Percentiles rank a stretch among this genome's conserved stretches.
Conservation (phyloP, 495 filamentous ascomycete genomes). For the Schizothecium vesticola region DNA sequence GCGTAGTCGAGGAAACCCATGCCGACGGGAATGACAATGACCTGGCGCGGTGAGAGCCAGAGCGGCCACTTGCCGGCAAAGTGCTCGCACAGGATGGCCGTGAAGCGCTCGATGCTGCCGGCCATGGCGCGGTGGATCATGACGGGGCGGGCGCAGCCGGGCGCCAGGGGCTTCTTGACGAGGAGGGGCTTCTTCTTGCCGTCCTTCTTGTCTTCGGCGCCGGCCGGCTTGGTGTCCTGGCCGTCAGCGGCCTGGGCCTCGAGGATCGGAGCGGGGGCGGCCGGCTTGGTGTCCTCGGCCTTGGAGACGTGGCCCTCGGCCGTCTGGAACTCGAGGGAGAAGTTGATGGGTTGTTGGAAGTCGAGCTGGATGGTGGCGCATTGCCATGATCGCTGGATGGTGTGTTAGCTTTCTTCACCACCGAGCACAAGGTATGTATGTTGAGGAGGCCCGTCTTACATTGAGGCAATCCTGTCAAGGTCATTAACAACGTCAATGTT, state of each 20-base stretch:
- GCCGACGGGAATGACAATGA: conserved; percentile 89
- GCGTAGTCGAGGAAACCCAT: conserved; percentile 78
- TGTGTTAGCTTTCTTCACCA: not conserved
- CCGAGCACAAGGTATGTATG: not conserved
- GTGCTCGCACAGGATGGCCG: conserved; percentile 89
- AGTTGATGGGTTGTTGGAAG: conserved; percentile 77
- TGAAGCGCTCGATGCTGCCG: conserved; percentile 90
- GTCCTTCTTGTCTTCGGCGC: conserved; percentile 26
- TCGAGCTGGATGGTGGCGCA: conserved; percentile 98
- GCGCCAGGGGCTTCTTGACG: conserved; percentile 46
- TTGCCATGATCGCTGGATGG: conserved; percentile 47
- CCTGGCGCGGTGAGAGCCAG: conserved; percentile 91
- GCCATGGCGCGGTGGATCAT: conserved; percentile 96
- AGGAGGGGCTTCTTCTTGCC: conserved; percentile 31
- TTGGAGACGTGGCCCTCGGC: conserved; percentile 49
- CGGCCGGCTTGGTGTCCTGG: conserved; percentile 16
- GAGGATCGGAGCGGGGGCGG: conserved; percentile 19
- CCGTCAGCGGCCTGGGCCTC: conserved; percentile 6
- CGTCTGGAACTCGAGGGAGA: conserved; percentile 38
- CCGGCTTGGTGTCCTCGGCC: conserved; percentile 22
- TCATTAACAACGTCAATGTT: not conserved
- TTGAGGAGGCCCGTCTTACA: not conserved
- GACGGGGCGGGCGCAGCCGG: conserved; percentile 84
- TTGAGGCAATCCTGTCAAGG: conserved; percentile 25
- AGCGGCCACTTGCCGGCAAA: conserved; percentile 98